Base-by-base conservation (phyloP, 2,329 filamentous ascomycete genomes). In the Escovopsis sp. region DNA sequence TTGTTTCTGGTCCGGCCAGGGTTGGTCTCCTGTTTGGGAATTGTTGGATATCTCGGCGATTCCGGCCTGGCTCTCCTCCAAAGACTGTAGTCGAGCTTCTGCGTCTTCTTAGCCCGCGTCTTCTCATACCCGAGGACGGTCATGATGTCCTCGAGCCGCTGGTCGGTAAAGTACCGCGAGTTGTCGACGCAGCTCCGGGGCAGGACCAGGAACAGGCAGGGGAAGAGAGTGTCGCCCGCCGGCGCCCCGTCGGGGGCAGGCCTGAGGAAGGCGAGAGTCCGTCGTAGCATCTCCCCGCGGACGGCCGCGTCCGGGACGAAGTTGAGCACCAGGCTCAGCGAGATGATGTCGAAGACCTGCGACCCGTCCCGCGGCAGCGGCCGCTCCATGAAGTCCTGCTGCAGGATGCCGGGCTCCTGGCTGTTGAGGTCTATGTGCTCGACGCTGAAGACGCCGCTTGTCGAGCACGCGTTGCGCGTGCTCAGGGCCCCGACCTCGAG, bases 321-420 rank as follows among this genome's bases (percentile, higher is more conserved):
- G 60, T 98, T 98, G 47, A 98, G 69, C 5, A 98, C 91, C 41
- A 98, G 66, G 8, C 87, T 94, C 20, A 98, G 68, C 39, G 87
- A 94, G 53, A 98, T 81, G 40, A 96, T 75, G 57, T 98, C 85
- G 57, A 96, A 96, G 16, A 67, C 67, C 34, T 87, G 78, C 1
- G 64, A 59, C 6, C 72, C 65, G 16, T 70, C 58, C 5, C 56
- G 57, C 0, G 89, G 89, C 3, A 89, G 60, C 0, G 87, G 84
- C 24, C 87, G 72, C 50, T 85, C 65, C 88, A 98, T 94, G 55
- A 98, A 96, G 59, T 98, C 86, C 57, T 95, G 86, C 59, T 93
- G 78, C 43, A 79, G 57, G 49, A 98, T 98, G 0, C 77, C 79
- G 1, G 80, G 69, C 37, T 79, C 80, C 55, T 94, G 86, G 45